Evolutionary conservation across 2,329 filamentous ascomycete species (phyloP).

Genomic region (Neonectria ditissima): DNA sequence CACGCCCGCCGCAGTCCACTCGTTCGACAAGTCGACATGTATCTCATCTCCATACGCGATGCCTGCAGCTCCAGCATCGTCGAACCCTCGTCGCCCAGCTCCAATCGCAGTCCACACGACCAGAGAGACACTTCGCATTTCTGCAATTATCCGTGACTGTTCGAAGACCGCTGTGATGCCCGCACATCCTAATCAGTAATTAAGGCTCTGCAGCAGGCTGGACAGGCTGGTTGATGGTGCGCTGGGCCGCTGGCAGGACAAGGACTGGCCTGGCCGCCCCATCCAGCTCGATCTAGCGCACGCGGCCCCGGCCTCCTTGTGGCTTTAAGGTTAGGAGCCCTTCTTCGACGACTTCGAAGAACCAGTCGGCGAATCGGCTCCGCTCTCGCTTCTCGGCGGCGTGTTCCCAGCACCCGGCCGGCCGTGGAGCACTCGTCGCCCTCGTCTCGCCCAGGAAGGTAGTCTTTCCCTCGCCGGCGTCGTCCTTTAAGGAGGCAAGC

Average conservation of each 20-base stretch:
- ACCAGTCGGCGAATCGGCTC: conserved; percentile 33
- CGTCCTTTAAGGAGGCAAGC: conserved; percentile 33
- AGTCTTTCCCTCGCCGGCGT: conserved; percentile 25
- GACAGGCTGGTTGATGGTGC: no score
- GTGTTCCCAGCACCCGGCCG: conserved; percentile 38
- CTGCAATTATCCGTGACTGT: not conserved
- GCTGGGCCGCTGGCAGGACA: no score
- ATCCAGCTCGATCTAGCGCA: conserved; percentile 19
- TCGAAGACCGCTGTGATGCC: not conserved
- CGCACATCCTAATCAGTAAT: not conserved
- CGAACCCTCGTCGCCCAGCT: conserved; percentile 42
- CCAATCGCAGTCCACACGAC: conserved; percentile 46
- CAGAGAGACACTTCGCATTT: conserved; percentile 25
- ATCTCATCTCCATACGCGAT: conserved; percentile 26
- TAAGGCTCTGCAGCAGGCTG: not conserved
- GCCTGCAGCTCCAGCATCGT: conserved; percentile 35
- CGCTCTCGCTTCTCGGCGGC: conserved; percentile 36
- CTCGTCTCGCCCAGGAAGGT: conserved; percentile 15
- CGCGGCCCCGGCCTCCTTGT: conserved; percentile 17
- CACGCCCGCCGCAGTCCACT: not conserved
- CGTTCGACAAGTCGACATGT: conserved; percentile 16
- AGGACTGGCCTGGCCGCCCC: not conserved
- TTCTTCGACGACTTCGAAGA: conserved; percentile 17
- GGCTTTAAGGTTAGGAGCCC: conserved; percentile 24
- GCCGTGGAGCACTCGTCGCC: conserved; percentile 31